Evolutionary conservation across 148 eudicot genomes (phyloP), one percentile per base, ranked within the genome.

Genomic region (Bassia scoparia): DNA sequence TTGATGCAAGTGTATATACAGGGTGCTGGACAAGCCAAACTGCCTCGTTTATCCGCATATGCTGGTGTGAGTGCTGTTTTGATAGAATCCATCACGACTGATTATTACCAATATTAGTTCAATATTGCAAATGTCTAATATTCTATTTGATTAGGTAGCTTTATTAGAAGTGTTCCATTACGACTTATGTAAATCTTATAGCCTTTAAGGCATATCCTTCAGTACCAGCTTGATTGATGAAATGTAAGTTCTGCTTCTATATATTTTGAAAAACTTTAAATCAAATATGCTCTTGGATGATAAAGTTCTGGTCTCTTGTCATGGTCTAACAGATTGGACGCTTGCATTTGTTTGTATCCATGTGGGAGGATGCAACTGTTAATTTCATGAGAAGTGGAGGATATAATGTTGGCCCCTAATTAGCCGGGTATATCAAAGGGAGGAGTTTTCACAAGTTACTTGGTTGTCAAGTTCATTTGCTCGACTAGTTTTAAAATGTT

Each of bases 311-410:
- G 48, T 18, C 29, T 55, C 24, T 77, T n/a, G 49, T 48, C n/a
- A 55, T 67, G 64, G 17, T 68, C 48, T 55, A 26, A 71, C 83
- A 95, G 97, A 83, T 91, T 72, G 96, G 93, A 20, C 96, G 98
- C 70, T 82, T 95, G 80, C 98, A 95, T 83, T n/a, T 91, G 97
- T 72, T 71, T 83, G 52, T 77, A 84, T 68, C 96, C 97, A 73
- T 91, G 97, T 95, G 98, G 98, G 92, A 81, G 69, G 97, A 95
- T 80, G 87, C 90, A 63, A 85, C 92, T 59, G 96, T 95, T 56
- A 79, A 86, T 74, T 95, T 95, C 79, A 95, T 95, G 97, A 82
- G 41, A 26, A 89, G 91, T 65, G 98, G 98, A 21, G 97, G 96
- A 41, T 95, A 95, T 69, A 83, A 87, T 70, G 90, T 95, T 67